Evolutionary conservation across 768 basidiomycete species (phyloP), one percentile per base, ranked within the genome.

Genomic region (Crassisporium funariophilum): DNA sequence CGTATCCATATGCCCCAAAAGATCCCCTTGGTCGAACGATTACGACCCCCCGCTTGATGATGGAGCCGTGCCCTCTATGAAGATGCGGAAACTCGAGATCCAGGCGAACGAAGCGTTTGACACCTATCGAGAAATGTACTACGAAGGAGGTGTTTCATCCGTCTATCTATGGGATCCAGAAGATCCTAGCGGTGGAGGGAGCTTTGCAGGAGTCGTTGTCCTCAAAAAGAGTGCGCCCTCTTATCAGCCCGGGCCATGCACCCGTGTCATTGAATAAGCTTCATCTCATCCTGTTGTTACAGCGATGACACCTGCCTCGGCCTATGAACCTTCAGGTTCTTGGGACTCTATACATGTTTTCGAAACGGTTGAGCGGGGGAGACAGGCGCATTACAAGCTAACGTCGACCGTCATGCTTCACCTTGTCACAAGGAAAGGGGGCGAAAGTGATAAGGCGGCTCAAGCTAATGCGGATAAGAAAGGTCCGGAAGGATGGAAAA

Each of bases 331-430:
- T 5, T 81, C 87, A 0, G 92, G 93, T 17, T 86, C 91, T 44
- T 99, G 97, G 97, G 95, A 99, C 63, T 95, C 94, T 2, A 92
- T 99, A 51, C 97, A 99, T 62, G 95, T 98, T 42, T 98, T 99
- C 56, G 97, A 99, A 67, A 81, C 89, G 2, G 77, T 81, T n/a
- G 94, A 97, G 62, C 83, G 94, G 35, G 94, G 90, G 4, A 79
- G 95, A 39, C 84, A 89, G 56, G 94, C 95, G 4, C 92, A 92
- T 59, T 99, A 98, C 73, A 98, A 98, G 70, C 76, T 99, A 42
- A 98, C 97, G 2, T 95, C 92, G 34, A 98, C 97, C 2, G 82
- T 98, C 44, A 95, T 98, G 91, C 84, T 99, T 13, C 90, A 94
- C 55, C 81, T 99, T 21, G 74, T 87, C 41, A 86, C 83, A 23